Conservation (phyloP, 1,139 yeast species). For the Candida sp. region DNA sequence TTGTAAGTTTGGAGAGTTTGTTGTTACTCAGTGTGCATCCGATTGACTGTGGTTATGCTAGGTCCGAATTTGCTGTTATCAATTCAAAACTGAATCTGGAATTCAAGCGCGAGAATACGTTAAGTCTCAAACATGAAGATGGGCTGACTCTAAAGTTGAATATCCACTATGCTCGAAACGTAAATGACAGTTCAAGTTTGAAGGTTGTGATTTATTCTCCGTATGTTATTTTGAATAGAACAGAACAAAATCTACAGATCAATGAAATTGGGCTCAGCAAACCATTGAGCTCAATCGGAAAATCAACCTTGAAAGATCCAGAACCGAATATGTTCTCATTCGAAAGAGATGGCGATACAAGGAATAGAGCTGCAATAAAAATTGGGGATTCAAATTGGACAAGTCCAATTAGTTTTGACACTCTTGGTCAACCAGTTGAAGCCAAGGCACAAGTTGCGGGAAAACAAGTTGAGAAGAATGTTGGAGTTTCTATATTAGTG, state of each 20-base stretch:
- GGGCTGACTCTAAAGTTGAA: constrained; percentile 67
- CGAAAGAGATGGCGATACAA: constrained; percentile 52
- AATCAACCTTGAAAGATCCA: constrained; percentile 19
- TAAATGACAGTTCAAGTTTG: constrained; percentile 45
- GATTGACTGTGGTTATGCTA: constrained; percentile 55
- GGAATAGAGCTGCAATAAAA: constrained; percentile 66
- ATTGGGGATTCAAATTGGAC: constrained; percentile 79
- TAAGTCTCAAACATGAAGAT: constrained; percentile 49
- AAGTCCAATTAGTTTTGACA: constrained; percentile 77
- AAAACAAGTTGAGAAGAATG: constrained; percentile 63
- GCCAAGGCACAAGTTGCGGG: constrained; percentile 56
- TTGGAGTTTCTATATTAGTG: constrained; percentile 74
- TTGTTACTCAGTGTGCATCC: constrained; percentile 74
- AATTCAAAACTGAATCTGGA: constrained; percentile 56
- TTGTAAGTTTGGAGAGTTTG: constrained; percentile 69
- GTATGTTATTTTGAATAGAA: constrained; percentile 76
- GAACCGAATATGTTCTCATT: constrained; percentile 86
- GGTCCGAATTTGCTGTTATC: constrained; percentile 80
- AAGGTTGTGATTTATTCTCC: constrained; percentile 78
- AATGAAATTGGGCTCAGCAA: constrained; percentile 56
- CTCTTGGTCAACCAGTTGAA: constrained; percentile 80
- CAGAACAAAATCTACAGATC: constrained; percentile 64
- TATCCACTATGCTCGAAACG: constrained; percentile 58
- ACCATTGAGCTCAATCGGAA: constrained; percentile 22
- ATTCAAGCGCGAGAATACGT: constrained; percentile 52